Conservation (phyloP, 305 asterid genomes). For the Fraxinus sp. region DNA sequence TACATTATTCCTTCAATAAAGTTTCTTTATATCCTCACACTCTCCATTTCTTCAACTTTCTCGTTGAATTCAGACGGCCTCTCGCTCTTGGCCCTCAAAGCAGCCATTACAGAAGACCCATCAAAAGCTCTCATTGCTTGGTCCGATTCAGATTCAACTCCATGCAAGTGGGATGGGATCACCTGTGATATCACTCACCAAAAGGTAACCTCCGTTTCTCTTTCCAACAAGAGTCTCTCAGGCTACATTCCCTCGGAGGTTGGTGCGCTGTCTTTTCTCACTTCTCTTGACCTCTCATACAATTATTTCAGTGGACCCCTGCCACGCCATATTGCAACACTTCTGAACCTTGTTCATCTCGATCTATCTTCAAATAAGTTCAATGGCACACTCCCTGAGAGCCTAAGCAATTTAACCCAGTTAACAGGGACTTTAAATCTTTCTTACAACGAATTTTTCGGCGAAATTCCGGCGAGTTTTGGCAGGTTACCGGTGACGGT, state of each 20-base stretch:
- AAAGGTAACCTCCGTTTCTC: slow-evolving; percentile 59
- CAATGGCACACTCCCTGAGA: slow-evolving; percentile 67
- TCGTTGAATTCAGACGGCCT: slow-evolving; percentile 78
- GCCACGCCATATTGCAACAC: slow-evolving; percentile 57
- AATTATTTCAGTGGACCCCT: slow-evolving; percentile 68
- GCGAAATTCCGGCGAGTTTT: slow-evolving; percentile 72
- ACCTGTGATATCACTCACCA: slow-evolving; percentile 52
- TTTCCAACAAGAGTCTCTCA: slow-evolving; percentile 56
- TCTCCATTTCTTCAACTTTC: slow-evolving; percentile 33
- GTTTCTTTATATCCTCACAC: slow-evolving; percentile 38
- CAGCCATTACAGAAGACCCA: slow-evolving; percentile 71
- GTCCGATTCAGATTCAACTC: slow-evolving; percentile 63
- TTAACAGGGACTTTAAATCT: slow-evolving; percentile 76
- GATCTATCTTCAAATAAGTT: slow-evolving; percentile 73
- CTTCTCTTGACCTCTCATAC: slow-evolving; percentile 66
- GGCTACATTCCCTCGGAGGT: slow-evolving; percentile 94
- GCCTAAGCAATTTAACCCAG: slow-evolving; percentile 47
- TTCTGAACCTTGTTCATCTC: slow-evolving; percentile 54
- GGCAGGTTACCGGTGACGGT: slow-evolving; percentile 76
- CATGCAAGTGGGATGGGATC: slow-evolving; percentile 86
- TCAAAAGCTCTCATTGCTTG: slow-evolving; percentile 54
- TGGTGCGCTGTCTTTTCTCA: slow-evolving; percentile 66
- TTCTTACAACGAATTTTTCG: slow-evolving; percentile 67
- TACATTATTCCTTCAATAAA: slow-evolving; percentile 2
- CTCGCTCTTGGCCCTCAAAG: slow-evolving; percentile 80